phyloP scores from a whole-genome alignment of 2,329 filamentous ascomycete genomes.

The Apiospora aurea region DNA sequence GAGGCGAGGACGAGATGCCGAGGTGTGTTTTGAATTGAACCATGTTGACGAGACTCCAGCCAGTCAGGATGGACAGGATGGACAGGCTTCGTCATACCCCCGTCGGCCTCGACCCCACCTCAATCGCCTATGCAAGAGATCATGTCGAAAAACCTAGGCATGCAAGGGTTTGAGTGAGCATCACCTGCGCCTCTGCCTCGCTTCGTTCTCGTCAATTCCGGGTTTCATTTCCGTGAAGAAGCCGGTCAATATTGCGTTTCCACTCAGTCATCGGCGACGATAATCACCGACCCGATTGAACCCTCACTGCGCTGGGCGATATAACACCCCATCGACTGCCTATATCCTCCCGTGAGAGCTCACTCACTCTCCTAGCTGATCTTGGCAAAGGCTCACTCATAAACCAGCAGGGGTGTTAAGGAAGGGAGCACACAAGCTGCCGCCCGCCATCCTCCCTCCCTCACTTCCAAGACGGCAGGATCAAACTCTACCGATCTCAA shows the following conservation, averaged over 20 bases:
- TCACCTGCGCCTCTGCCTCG: neutral
- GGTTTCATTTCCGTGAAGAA: neutral
- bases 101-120: neutral
- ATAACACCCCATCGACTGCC: neutral
- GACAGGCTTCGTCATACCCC: conserved; percentile 4
- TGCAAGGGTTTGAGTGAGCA: conserved; percentile 7
- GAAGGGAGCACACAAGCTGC: neutral
- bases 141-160: neutral
- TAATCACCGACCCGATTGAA: neutral
- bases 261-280: neutral
- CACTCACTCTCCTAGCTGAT: neutral
- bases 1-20: neutral
- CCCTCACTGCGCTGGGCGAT: neutral
- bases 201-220: neutral
- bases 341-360: neutral
- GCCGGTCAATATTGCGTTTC: neutral
- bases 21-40: neutral
- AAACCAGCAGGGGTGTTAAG: neutral
- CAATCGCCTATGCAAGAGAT: neutral
- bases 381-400: conserved; percentile 7
- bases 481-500: conserved; percentile 17
- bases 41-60: neutral
- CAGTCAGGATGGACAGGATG: neutral
- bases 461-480: conserved; percentile 8
- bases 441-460: neutral